These are phyloP conservation scores for Cytospora piceae DNA, from an alignment of 2,329 filamentous ascomycete species.

Conservation along the genomic window DNA sequence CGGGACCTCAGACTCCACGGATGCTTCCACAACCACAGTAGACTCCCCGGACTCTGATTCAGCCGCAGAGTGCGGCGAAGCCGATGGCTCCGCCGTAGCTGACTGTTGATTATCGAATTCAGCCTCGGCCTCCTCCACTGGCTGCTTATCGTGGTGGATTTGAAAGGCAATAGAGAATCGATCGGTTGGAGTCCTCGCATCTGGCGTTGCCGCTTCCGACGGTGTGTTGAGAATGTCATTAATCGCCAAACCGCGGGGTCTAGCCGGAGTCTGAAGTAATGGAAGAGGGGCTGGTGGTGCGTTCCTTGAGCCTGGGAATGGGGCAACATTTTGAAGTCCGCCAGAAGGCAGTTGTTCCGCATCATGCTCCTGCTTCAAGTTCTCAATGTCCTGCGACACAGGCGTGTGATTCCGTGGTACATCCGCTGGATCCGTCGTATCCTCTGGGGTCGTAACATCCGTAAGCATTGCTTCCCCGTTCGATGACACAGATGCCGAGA, in stretches of 20 bases:
- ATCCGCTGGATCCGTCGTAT: slow-evolving; percentile 46
- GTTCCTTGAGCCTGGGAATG: slow-evolving; percentile 6
- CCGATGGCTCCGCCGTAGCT: background rate
- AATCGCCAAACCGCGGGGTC: slow-evolving; percentile 25
- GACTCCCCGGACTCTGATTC: slow-evolving; percentile 7
- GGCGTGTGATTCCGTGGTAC: slow-evolving; percentile 42
- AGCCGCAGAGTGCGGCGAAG: background rate
- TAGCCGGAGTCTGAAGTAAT: slow-evolving; percentile 28
- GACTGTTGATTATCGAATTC: slow-evolving; percentile 1
- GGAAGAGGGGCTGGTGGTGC: slow-evolving; percentile 22
- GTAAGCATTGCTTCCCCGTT: slow-evolving; percentile 42
- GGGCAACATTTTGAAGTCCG: slow-evolving; percentile 30
- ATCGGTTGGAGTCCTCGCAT: slow-evolving; percentile 12
- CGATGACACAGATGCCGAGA: slow-evolving; percentile 40
- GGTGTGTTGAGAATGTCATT: slow-evolving; percentile 28
- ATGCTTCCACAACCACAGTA: slow-evolving; percentile 9
- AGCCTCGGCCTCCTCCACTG: background rate
- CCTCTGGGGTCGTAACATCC: slow-evolving; percentile 56
- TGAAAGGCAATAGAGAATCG: slow-evolving; percentile 25
- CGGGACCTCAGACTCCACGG: background rate
- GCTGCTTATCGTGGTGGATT: background rate
- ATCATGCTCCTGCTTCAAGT: slow-evolving; percentile 42
- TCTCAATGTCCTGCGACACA: slow-evolving; percentile 35
- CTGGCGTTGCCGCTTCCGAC: slow-evolving; percentile 18
- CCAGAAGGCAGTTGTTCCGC: slow-evolving; percentile 31